A percentile compares a stretch with the other conserved stretches of the same genome.
These are phyloP conservation scores for Cladosporium sp. DNA, from an alignment of 2,329 filamentous ascomycete species.

Conservation along the genomic window DNA sequence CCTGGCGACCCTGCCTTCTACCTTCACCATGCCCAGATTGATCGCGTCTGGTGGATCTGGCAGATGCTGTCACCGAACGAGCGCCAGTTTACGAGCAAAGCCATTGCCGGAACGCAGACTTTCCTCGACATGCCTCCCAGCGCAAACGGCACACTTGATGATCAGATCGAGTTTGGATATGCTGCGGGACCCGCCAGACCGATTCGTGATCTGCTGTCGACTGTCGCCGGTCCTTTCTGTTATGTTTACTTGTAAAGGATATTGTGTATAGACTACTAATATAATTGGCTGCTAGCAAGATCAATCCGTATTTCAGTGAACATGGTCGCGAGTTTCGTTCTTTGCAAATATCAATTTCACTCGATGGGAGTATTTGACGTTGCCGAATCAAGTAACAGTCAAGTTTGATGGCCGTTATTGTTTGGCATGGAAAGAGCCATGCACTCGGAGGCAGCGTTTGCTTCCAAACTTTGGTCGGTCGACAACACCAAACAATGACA, in stretches of 20 bases:
- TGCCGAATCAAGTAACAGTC: no score
- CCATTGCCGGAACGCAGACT: conserved; percentile 34
- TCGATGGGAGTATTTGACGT: no score
- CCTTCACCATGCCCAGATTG: conserved; percentile 49
- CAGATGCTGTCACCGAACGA: conserved; percentile 34
- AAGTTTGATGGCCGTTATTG: no score
- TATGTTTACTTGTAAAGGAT: conserved; percentile 40
- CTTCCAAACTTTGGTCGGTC: no score
- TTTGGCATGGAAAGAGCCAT: no score
- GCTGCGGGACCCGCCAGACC: conserved; percentile 7
- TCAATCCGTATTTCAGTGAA: no score
- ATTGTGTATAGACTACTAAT: background rate
- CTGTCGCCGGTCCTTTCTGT: conserved; percentile 47
- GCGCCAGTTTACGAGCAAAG: conserved; percentile 4
- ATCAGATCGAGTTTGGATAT: conserved; percentile 39
- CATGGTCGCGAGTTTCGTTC: no score
- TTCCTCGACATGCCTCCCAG: conserved; percentile 28
- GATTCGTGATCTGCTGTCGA: conserved; percentile 40
- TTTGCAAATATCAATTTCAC: no score
- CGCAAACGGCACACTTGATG: conserved; percentile 44
- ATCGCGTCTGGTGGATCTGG: conserved; percentile 47
- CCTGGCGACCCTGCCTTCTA: conserved; percentile 49
- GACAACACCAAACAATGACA: no score
- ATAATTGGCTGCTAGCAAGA: no score
- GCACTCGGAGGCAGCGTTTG: no score